Evolutionary conservation across 495 filamentous ascomycete species (phyloP).

Genomic region (Neurospora hispaniola): DNA sequence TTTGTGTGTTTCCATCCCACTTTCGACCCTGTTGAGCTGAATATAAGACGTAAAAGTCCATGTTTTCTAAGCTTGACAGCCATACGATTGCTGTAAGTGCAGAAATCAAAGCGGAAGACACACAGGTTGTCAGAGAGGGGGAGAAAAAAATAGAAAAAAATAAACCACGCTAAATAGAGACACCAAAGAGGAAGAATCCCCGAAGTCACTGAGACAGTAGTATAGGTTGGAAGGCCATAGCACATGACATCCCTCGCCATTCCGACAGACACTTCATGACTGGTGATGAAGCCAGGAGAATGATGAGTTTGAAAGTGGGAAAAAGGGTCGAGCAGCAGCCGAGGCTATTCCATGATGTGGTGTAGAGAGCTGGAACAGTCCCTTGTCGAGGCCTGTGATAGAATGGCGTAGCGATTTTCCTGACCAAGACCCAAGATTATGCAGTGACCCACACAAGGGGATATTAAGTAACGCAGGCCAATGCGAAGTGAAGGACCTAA

Average conservation of each 20-base stretch:
- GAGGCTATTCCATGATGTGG: background rate
- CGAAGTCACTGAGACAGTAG: background rate
- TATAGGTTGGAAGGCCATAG: background rate
- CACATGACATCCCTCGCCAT: background rate
- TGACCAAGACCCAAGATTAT: background rate
- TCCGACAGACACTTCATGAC: background rate
- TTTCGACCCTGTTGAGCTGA: background rate
- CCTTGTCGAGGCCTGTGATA: background rate
- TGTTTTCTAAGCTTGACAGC: background rate
- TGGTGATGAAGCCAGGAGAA: background rate
- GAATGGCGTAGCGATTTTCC: background rate
- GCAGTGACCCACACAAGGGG: background rate
- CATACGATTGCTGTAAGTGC: background rate
- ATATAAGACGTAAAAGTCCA: background rate
- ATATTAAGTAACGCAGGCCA: background rate
- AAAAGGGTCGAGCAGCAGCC: background rate
- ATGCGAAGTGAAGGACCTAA: background rate
- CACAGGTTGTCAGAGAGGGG: background rate
- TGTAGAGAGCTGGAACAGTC: background rate
- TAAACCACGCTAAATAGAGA: background rate
- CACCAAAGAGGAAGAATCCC: background rate
- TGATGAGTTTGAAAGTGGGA: background rate
- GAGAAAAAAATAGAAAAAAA: too few species aligned
- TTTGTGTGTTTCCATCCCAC: background rate
- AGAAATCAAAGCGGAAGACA: background rate